Evolutionary conservation across 2,329 filamentous ascomycete species (phyloP), one percentile per base, ranked within the genome.

Genomic region (Stagonosporopsis tanaceti): DNA sequence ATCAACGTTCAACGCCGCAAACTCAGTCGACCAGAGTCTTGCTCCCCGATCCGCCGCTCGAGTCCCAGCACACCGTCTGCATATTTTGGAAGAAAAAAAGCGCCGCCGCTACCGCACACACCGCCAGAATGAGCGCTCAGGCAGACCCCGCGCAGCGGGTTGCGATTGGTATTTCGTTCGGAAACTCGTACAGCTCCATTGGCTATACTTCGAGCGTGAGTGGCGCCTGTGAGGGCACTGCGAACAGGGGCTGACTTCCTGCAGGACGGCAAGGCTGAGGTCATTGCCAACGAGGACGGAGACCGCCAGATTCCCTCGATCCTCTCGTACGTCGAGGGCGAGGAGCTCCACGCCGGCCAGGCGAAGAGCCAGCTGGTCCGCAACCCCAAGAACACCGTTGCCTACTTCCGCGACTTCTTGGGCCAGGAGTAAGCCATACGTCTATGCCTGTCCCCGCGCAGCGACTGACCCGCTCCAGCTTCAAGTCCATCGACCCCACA

Each of bases 261-360:
- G 17, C 53, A 86, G 84, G 94, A 98, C 74, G 94, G 96, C 79
- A 96, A 96, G 84, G 89, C 93, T 64, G 92, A 97, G 78, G 94
- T 99, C 64, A 98, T 99, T 81, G 95, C 95, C 74, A 98, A 99
- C 81, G 95, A 98, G 82, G 95, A 98, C 76, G 95, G 95, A 94
- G 95, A 99, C 80, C 93, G 95, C 78, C 94, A 98, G 79, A 99
- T 99, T 66, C 95, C 95, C 65, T 92, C 93, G 40, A 88, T 96
- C 69, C 84, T 99, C 69, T 97, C 95, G 35, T 99, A 99, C 77
- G 89, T 96, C 73, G 89, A 93, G 53, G 95, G 93, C 66, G 95
- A 99, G 76, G 94, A 99, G 81, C 97, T 96, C 80, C 93, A 96
- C 74, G 95, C 95, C 72, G 89, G 91, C 65, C 94, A 99, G 81